Conservation (phyloP, 306 rosid genomes). For the Prunus campanulata region DNA sequence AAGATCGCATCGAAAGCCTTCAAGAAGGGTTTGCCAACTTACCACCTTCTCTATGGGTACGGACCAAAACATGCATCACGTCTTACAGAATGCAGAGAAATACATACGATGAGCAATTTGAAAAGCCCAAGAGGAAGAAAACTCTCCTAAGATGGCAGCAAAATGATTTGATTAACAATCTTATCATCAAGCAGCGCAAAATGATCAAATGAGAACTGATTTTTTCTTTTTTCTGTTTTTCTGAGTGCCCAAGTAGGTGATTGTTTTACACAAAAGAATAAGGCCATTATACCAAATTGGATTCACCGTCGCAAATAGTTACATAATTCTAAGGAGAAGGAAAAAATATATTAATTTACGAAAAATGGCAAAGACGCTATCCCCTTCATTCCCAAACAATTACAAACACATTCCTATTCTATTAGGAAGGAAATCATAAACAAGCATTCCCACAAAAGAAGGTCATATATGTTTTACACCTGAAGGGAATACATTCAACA, state of each 20-base stretch:
- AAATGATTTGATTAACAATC: no score
- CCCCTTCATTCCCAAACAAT: slow-evolving; percentile 47
- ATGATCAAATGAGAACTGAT: no score
- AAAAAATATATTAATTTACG: neutral
- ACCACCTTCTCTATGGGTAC: no score
- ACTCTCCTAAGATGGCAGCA: no score
- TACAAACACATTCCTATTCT: slow-evolving; percentile 50
- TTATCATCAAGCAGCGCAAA: no score
- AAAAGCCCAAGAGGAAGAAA: no score
- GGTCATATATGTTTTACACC: slow-evolving; percentile 22
- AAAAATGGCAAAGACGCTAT: slow-evolving; percentile 30
- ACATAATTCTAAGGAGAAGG: slow-evolving; percentile 1
- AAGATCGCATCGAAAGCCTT: no score
- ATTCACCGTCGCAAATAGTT: slow-evolving; percentile 31
- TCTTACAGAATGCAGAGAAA: no score
- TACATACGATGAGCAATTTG: no score
- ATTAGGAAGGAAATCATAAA: slow-evolving; percentile 19
- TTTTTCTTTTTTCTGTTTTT: neutral
- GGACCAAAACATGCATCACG: no score
- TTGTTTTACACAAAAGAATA: slow-evolving; percentile 55
- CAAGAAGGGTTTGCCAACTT: no score
- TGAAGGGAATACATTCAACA: slow-evolving; percentile 27
- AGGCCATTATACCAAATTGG: slow-evolving; percentile 33
- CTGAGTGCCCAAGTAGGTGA: neutral
- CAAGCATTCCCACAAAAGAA: slow-evolving; percentile 36